Evolutionary conservation across 306 rosid species (phyloP), one percentile per base, ranked within the genome.

Genomic region (Vachellia pachyceras): DNA sequence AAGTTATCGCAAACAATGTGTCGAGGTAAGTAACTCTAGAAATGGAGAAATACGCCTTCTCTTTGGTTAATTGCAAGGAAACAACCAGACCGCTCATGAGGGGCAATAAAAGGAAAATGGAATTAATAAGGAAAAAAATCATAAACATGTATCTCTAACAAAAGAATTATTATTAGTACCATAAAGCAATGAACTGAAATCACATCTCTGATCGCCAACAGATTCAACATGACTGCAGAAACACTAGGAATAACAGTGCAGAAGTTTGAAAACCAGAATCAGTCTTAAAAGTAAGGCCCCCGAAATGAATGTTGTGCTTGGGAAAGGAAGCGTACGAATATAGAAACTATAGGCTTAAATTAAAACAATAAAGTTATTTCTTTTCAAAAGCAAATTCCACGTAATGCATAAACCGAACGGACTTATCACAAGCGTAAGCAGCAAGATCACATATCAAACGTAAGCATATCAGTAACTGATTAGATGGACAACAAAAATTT

Each of bases 221-320:
- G 49, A 67, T 39, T 67, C 42, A 35, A 65, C 5, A 17, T 39
- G n/a, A 67, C 15, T 18, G 72, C 47, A 67, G 41, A 41, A 40
- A 40, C 10, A 68, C 52, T 42, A 10, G 50, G 29, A 37, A 20
- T 22, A 66, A 40, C 33, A 20, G 6, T 9, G 12, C 3, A 10
- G 11, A 12, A 60, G 9, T 60, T 6, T 4, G 2, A 69, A 69
- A 18, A 20, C 10, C 11, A 41, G 10, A 69, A 69, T 69, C 10
- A 23, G 22, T 54, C 74, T 69, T n/a, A 42, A 13, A 69, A 69
- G 37, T 33, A 69, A 69, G 52, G 74, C 36, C 20, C 35, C n/a
- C 11, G 2, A 69, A 11, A 22, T 10, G 52, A 40, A 68, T 40
- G 20, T 40, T 40, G 23, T 40, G 10, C 22, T 64, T 6, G 22